Conservation (phyloP, 305 asterid species). For the Fraxinus angustifolia region DNA sequence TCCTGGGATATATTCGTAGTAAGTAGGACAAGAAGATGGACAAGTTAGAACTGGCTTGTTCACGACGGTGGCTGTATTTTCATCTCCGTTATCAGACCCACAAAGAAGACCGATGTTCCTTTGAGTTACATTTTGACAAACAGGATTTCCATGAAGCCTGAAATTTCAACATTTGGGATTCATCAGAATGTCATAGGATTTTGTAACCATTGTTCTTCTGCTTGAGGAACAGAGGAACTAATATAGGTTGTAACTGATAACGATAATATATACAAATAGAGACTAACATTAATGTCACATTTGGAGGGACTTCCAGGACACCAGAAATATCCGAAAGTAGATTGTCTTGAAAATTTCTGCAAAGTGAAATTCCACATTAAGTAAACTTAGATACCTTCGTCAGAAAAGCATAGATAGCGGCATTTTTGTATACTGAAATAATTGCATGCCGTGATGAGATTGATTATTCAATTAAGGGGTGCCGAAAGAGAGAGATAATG, state of each 20-base stretch:
- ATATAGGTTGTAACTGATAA: background rate
- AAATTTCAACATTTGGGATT: background rate
- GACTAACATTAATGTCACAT: constrained; percentile 39
- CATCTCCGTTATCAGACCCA: constrained; percentile 24
- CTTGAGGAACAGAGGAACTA: background rate
- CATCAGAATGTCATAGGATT: background rate
- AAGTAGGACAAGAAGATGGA: background rate
- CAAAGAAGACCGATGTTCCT: constrained; percentile 33
- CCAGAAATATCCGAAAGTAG: constrained; percentile 44
- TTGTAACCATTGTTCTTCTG: background rate
- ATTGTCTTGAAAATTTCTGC: constrained; percentile 44
- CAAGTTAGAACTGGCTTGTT: constrained; percentile 29
- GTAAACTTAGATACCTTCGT: background rate
- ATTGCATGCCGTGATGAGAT: background rate
- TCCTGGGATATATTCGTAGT: constrained; percentile 35
- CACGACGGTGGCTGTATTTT: constrained; percentile 14
- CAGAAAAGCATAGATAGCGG: background rate
- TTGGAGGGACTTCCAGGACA: constrained; percentile 34
- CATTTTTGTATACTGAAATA: background rate
- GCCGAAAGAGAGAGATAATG: background rate
- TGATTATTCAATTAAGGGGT: background rate
- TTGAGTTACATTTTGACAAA: constrained; percentile 31
- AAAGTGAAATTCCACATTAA: constrained; percentile 8
- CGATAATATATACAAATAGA: background rate
- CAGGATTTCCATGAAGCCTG: constrained; percentile 40